Percentiles rank a stretch among this genome's conserved stretches.
These are phyloP conservation scores for Phytopythium montanum DNA, from an alignment of 352 stramenopile genomes.

Conservation along the genomic window DNA sequence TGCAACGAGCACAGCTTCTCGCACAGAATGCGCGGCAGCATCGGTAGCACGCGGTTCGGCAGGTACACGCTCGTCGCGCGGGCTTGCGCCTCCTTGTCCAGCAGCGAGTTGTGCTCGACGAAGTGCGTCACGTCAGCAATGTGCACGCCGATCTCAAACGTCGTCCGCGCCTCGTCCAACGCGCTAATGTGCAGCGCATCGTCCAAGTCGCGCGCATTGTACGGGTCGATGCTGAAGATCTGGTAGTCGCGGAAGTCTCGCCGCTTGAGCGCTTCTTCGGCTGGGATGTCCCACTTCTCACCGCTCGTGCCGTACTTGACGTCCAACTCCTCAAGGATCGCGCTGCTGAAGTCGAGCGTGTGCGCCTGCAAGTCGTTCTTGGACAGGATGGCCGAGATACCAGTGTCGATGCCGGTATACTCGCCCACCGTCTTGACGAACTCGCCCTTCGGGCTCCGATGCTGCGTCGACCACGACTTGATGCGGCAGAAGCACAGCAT, in stretches of 20 bases:
- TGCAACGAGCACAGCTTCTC: slow-evolving; percentile 97
- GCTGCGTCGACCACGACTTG: slow-evolving; percentile 57
- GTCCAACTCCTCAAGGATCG: slow-evolving; percentile 65
- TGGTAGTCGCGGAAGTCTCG: slow-evolving; percentile 88
- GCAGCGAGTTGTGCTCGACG: slow-evolving; percentile 76
- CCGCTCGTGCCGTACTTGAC: slow-evolving; percentile 68
- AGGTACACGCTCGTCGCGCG: slow-evolving; percentile 97
- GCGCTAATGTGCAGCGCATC: slow-evolving; percentile 93
- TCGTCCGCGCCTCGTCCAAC: slow-evolving; percentile 50
- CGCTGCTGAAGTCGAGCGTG: slow-evolving; percentile 57
- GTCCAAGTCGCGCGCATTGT: slow-evolving; percentile 95
- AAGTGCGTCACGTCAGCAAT: slow-evolving; percentile 99
- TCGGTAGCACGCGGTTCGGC: slow-evolving; percentile 93
- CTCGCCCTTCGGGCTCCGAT: slow-evolving; percentile 60
- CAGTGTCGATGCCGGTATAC: slow-evolving; percentile 84
- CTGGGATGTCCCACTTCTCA: slow-evolving; percentile 76
- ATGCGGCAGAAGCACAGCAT: slow-evolving; percentile 78
- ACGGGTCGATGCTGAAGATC: slow-evolving; percentile 98
- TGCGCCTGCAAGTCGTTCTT: slow-evolving; percentile 86
- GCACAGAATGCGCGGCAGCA: slow-evolving; percentile 96
- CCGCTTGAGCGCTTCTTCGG: slow-evolving; percentile 75
- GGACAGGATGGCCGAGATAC: slow-evolving; percentile 90
- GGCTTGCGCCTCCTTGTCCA: slow-evolving; percentile 93
- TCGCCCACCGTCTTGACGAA: slow-evolving; percentile 76
- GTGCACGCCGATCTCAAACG: slow-evolving; percentile 94